Base-by-base conservation (phyloP, 139 green algal genomes). In the Bryopsis sp. region DNA sequence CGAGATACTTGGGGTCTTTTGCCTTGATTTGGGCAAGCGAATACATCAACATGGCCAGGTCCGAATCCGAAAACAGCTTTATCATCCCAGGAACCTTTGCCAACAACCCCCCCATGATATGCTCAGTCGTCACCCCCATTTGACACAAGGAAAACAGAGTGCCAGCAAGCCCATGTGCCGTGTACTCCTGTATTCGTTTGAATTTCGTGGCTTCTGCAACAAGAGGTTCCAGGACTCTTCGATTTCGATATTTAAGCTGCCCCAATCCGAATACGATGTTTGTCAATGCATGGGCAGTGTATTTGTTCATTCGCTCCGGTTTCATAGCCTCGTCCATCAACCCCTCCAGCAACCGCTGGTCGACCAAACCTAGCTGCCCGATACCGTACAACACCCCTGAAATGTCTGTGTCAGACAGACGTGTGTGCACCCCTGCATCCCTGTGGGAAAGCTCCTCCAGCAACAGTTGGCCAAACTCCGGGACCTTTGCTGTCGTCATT, bases 11-110 rank as follows among this genome's bases (percentile, higher is more conserved):
- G 3, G 15, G 19, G 3, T 69, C 62, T 35, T 33, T 28, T 11
- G 39, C 31, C 15, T 54, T 54, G 62, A 69, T 50, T 22, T 69
- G 35, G 19, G 43, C 62, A 5, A 69, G 22, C 15, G 24, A 38
- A 19, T 50, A 50, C 31, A 50, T 33, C 24, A 69, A 35, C 38
- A 58, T 69, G 24, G 62, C 48, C 6, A 69, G 62, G 35, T 69
- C 62, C 24, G 38, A 54, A 36, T 3, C 38, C 6, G 37, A 47
- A 8, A 28, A 69, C 28, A 3, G 31, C 62, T 5, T 19, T 24
- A 69, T 11, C 7, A 33, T 29, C 22, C 26, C 3, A 31, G 22
- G 38, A 50, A 33, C 4, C 7, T 4, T 31, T 8, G 26, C n/a
- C 35, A 69, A 29, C 6, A 69, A 38, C 4, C 35, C 35, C 37